Conservation (phyloP, 2,329 filamentous ascomycete genomes). For the Colletotrichum zoysiae region DNA sequence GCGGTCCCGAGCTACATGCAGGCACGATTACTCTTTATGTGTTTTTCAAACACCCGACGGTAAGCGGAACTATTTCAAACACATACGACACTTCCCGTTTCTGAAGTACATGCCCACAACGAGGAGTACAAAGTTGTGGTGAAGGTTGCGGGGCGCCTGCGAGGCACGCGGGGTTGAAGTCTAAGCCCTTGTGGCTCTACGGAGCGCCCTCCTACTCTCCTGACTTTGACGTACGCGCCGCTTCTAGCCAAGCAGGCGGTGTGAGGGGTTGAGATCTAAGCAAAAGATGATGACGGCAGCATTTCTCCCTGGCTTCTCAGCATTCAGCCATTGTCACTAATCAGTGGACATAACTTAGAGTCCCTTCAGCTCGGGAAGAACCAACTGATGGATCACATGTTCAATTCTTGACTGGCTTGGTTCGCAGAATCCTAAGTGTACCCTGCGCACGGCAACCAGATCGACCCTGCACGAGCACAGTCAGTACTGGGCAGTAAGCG, state of each 20-base stretch:
- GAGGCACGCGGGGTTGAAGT: slow-evolving; percentile 38
- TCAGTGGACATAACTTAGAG: not conserved
- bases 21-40: slow-evolving; percentile 13
- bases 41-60: slow-evolving; percentile 23
- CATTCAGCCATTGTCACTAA: not conserved
- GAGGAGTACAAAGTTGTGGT: slow-evolving; percentile 19
- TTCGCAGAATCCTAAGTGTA: not conserved
- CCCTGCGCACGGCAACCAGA: slow-evolving; percentile 8
- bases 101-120: not conserved
- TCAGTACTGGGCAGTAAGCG: not conserved
- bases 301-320: not conserved
- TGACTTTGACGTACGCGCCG: slow-evolving; percentile 7
- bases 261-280: slow-evolving; percentile 4
- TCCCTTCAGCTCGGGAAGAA: not conserved
- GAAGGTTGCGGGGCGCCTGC: slow-evolving; percentile 38
- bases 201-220: not conserved
- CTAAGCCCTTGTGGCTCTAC: slow-evolving; percentile 21
- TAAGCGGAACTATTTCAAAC: slow-evolving; percentile 12
- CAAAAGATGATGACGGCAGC: slow-evolving; percentile 22
- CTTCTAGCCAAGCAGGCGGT: slow-evolving; percentile 8
- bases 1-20: not conserved
- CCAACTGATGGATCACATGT: not conserved
- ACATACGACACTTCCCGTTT: not conserved
- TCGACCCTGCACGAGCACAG: slow-evolving; percentile 3
- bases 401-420: not conserved